Percentiles rank a stretch among this genome's conserved stretches.
Evolutionary conservation across 2,329 filamentous ascomycete species (phyloP).

Genomic region (Epichloe elymi): DNA sequence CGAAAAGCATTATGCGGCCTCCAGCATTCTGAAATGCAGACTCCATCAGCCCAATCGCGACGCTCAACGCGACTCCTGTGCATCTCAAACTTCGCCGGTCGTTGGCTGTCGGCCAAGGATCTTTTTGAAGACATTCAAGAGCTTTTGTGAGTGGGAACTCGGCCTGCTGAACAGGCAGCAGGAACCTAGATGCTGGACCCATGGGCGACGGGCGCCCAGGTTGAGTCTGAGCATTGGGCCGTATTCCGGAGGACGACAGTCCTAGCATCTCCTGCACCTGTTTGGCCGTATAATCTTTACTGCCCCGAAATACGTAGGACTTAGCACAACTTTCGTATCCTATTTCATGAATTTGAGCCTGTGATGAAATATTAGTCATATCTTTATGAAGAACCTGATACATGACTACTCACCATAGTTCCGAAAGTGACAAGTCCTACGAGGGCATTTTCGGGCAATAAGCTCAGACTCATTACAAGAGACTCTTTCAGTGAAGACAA

Average conservation of each 20-base stretch:
- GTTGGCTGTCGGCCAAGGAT: slow-evolving; percentile 93
- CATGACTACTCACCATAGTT: slow-evolving; percentile 57
- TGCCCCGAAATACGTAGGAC: slow-evolving; percentile 95
- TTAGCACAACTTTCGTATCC: slow-evolving; percentile 97
- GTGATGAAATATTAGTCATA: background rate
- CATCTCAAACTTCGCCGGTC: slow-evolving; percentile 84
- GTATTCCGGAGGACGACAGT: slow-evolving; percentile 55
- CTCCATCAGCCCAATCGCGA: slow-evolving; percentile 84
- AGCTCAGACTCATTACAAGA: slow-evolving; percentile 70
- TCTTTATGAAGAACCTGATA: background rate
- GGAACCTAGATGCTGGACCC: slow-evolving; percentile 76
- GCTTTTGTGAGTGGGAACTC: slow-evolving; percentile 97
- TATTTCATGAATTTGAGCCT: slow-evolving; percentile 87
- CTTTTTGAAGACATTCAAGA: slow-evolving; percentile 85
- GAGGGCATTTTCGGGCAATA: slow-evolving; percentile 68
- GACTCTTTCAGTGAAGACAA: slow-evolving; percentile 74
- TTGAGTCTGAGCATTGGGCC: slow-evolving; percentile 62
- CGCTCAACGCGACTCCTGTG: slow-evolving; percentile 90
- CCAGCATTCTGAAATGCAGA: slow-evolving; percentile 93
- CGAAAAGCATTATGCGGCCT: slow-evolving; percentile 92
- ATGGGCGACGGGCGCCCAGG: slow-evolving; percentile 64
- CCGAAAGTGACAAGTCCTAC: slow-evolving; percentile 80
- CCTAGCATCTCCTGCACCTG: slow-evolving; percentile 99
- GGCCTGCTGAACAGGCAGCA: slow-evolving; percentile 87
- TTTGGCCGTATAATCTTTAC: slow-evolving; percentile 95